phyloP scores from a whole-genome alignment of 768 basidiomycete species.

The Boletus vermiculosoides region DNA sequence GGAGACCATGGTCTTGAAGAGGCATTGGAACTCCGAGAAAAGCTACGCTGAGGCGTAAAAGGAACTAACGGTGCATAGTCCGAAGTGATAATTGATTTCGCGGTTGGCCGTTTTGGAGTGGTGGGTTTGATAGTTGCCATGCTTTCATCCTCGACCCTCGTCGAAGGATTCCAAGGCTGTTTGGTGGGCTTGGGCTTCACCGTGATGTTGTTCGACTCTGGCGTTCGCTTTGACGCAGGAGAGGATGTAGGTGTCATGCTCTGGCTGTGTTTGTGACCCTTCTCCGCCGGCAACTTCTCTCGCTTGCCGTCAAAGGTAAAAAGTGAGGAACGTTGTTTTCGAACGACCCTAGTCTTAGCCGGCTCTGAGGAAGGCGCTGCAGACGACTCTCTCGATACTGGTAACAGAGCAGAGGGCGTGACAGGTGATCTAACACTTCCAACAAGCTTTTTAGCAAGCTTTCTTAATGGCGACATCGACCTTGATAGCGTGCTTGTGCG shows the following conservation, averaged over 20 bases:
- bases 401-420: conserved; percentile 46
- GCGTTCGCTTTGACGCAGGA: conserved; percentile 38
- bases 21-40: conserved; percentile 71
- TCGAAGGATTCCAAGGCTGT: conserved; percentile 80
- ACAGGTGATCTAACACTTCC: conserved; percentile 41
- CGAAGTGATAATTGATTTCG: conserved; percentile 47
- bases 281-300: conserved; percentile 51
- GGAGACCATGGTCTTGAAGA: conserved; percentile 84
- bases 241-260: conserved; percentile 73
- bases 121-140: conserved; percentile 46
- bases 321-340: conserved; percentile 64
- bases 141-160: conserved; percentile 61
- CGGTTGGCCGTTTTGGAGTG: conserved; percentile 47
- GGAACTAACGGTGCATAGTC: conserved; percentile 47
- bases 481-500: conserved; percentile 51
- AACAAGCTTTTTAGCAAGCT: conserved; percentile 70
- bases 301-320: conserved; percentile 50
- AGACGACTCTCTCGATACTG: conserved; percentile 41
- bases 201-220: conserved; percentile 40
- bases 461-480: conserved; percentile 79
- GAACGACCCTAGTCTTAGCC: conserved; percentile 31
- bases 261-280: conserved; percentile 65
- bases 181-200: conserved; percentile 41
- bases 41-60: conserved; percentile 55
- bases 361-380: conserved; percentile 55